Evolutionary conservation across 1,284 basidiomycete species (phyloP), one percentile per base, ranked within the genome.

Genomic region (Leccinum colubrinum): DNA sequence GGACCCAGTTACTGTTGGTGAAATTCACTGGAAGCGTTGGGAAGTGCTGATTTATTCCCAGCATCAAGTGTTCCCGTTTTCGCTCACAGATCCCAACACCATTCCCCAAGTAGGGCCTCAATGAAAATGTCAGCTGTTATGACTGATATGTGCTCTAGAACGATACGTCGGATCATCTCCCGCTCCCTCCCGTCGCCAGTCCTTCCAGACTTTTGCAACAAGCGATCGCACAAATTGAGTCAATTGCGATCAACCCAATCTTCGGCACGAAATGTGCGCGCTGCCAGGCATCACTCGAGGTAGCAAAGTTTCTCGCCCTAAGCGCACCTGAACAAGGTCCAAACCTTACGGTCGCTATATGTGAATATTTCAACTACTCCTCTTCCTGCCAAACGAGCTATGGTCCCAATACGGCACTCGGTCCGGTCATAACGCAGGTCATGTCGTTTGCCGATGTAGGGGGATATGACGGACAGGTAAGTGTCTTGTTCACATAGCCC

Each of bases 401-500:
- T 68, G 80, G 83, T 12, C 69, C 74, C 6, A 72, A 79, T 60
- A 80, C 78, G 20, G n/a, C 55, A n/a, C 71, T 85, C 22, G 88
- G 88, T 0, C 76, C 84, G 3, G 79, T 87, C 37, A 70, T 89
- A 59, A 88, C 89, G 0, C 90, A 91, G 71, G 86, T 91, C 4
- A 66, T 86, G 41, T 82, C 86, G 8, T 85, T 84, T 67, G 85
- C 88, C 4, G 82, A 91, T 67, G 83, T 87, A 2, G 83, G 81
- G 11, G 87, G 86, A 4, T 83, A 83, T 61, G 89, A 91, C 67
- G 90, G 90, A 11, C 86, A 88, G 78, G 86, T 86, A 63, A 48
- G 71, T 59, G 14, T 57, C 56, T 39, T 59, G 59, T 25, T 52
- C 0, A 37, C 66, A 67, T 12, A 62, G 66, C 20, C 58, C 72